A percentile compares a stretch with the other conserved stretches of the same genome.
These are phyloP conservation scores for Diplodia mutila DNA, from an alignment of 2,329 filamentous ascomycete species.

Conservation along the genomic window DNA sequence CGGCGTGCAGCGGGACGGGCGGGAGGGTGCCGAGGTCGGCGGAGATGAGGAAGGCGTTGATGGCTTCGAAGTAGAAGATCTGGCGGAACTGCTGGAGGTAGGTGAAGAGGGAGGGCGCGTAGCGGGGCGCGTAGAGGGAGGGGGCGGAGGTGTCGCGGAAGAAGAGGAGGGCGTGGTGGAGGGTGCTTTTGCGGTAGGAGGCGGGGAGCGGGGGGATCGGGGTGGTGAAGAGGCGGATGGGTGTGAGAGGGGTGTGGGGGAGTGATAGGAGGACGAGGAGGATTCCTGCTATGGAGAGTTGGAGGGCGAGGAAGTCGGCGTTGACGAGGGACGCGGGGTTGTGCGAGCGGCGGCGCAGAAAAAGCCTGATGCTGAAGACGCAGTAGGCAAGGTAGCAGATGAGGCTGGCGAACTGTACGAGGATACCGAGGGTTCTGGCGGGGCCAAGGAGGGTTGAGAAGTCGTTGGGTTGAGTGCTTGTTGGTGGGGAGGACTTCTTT, in stretches of 20 bases:
- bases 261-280: background rate
- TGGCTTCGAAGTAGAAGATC: slow-evolving; percentile 3
- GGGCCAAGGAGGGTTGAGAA: background rate
- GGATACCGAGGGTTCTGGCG: background rate
- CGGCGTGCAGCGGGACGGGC: background rate
- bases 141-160: slow-evolving; percentile 3
- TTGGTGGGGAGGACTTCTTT: background rate
- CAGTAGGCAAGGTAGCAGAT: background rate
- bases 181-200: background rate
- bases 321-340: background rate
- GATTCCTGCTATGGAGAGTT: background rate
- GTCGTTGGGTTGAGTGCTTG: background rate
- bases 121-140: background rate
- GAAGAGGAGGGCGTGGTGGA: background rate
- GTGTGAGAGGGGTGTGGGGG: background rate
- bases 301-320: background rate
- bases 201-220: background rate
- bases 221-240: background rate
- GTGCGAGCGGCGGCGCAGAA: background rate
- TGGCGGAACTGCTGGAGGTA: background rate
- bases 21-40: background rate
- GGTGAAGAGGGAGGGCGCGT: background rate
- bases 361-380: background rate
- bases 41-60: background rate
- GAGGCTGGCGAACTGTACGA: background rate